These are phyloP conservation scores for Sclerotinia borealis DNA, from an alignment of 2,329 filamentous ascomycete genomes.

Conservation along the genomic window DNA sequence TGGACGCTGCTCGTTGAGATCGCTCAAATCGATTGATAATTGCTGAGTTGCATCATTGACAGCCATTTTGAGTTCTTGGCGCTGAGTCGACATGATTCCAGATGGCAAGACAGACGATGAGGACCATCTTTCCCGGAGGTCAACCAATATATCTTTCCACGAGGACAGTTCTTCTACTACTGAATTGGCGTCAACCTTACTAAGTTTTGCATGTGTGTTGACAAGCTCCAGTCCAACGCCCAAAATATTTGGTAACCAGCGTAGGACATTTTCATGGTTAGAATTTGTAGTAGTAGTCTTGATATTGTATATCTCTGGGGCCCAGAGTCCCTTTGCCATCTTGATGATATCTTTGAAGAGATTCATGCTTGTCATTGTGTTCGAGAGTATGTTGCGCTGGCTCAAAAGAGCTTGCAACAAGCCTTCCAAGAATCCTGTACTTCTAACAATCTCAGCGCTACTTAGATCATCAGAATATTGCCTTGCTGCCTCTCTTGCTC, in stretches of 20 bases:
- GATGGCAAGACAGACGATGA: conserved; percentile 44
- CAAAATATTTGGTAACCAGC: conserved; percentile 67
- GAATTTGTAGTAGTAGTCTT: conserved; percentile 7
- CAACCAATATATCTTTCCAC: conserved; percentile 45
- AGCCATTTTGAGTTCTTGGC: conserved; percentile 20
- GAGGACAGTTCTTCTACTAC: conserved; percentile 42
- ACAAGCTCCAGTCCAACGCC: conserved; percentile 56
- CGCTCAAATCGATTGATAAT: conserved; percentile 34
- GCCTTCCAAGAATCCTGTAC: conserved; percentile 81
- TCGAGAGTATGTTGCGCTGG: conserved; percentile 44
- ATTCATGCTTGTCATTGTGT: conserved; percentile 13
- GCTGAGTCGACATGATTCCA: conserved; percentile 41
- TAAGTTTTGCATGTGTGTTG: conserved; percentile 60
- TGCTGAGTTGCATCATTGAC: conserved; percentile 18
- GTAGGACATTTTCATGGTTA: conserved; percentile 31
- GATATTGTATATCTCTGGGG: conserved; percentile 32
- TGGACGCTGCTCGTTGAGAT: conserved; percentile 43
- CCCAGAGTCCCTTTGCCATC: conserved; percentile 36
- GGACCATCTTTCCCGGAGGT: conserved; percentile 38
- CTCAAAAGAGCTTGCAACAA: conserved; percentile 60
- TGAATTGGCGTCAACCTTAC: conserved; percentile 41
- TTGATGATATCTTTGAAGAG: conserved; percentile 22
- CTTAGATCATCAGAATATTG: conserved; percentile 84
- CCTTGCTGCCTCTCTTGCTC: conserved; percentile 58
- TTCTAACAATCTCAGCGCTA: conserved; percentile 69